These are phyloP conservation scores for Papiliotrema laurentii DNA, from an alignment of 1,284 basidiomycete genomes.

Conservation along the genomic window DNA sequence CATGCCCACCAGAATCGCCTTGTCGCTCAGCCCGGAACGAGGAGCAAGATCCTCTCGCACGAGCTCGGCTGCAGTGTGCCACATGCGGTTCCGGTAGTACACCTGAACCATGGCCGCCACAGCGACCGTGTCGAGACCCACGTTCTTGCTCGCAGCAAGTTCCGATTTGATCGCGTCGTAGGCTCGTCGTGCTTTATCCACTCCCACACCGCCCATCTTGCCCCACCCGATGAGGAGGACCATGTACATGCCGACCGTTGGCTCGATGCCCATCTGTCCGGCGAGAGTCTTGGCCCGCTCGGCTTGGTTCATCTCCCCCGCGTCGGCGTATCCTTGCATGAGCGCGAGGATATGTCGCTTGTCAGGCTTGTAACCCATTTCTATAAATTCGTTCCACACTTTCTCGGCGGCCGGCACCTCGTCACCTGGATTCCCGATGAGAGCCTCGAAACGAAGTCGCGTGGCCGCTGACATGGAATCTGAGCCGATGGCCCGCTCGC, in stretches of 20 bases:
- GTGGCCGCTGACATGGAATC: background rate
- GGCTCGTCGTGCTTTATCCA: background rate
- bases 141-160: background rate
- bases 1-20: background rate
- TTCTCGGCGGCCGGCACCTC: slow-evolving; percentile 18
- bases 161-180: background rate
- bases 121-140: slow-evolving; percentile 2
- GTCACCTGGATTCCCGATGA: background rate
- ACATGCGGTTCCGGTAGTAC: background rate
- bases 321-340: slow-evolving; percentile 32
- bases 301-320: slow-evolving; percentile 32
- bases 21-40: background rate
- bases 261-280: slow-evolving; percentile 8
- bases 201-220: background rate
- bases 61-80: background rate
- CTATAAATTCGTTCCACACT: slow-evolving; percentile 33
- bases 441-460: slow-evolving; percentile 9
- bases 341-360: slow-evolving; percentile 30
- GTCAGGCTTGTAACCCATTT: slow-evolving; percentile 32
- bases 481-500: background rate
- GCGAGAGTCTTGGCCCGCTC: slow-evolving; percentile 28
- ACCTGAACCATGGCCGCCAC: slow-evolving; percentile 1
- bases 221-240: background rate
- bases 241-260: slow-evolving; percentile 6
- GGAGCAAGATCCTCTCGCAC: background rate